Evolutionary conservation across 306 rosid species (phyloP), one percentile per base, ranked within the genome.

Genomic region (Rosa persica): DNA sequence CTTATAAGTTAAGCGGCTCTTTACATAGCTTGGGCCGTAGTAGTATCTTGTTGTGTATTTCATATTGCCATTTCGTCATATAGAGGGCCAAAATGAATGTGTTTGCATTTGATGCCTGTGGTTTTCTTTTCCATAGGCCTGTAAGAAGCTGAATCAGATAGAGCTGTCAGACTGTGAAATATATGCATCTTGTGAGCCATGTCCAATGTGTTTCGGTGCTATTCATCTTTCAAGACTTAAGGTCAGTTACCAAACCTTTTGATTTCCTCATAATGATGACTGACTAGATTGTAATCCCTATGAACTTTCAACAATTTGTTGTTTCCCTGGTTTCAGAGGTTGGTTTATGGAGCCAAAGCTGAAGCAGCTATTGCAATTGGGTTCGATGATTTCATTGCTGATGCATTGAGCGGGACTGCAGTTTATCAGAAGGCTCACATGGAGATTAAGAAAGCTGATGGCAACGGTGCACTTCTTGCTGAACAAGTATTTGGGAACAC

Each of bases 131-230:
- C 70, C 65, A 58, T 43, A 94, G 98, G 96, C 98, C 68, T 92
- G 97, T 82, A 86, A 85, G 83, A 92, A 92, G 94, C 88, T 94
- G 39, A 88, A 87, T 58, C 87, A 85, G 79, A 87, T 88, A 61
- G 92, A 86, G 76, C 98, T 94, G 36, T 81, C 96, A 38, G 92
- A 89, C 73, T 94, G 96, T 43, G 98, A 94, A 79, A 92, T 94
- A 77, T 94, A 92, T 81, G 92, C 98, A 20, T 94, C 97, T 39
- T 94, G 98, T 70, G 98, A 94, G 84, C 96, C 98, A 78, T 94
- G 98, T 84, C 96, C 98, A 44, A 94, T 90, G 98, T 94, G 98
- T 85, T 94, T 94, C 44, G 97, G 97, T 20, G 98, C 98, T 20
- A 92, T 94, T 80, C 92, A 89, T 76, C 92, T 94, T 75, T 92